Conservation (phyloP, 1,284 basidiomycete species). For the Pseudozyma pruni region DNA sequence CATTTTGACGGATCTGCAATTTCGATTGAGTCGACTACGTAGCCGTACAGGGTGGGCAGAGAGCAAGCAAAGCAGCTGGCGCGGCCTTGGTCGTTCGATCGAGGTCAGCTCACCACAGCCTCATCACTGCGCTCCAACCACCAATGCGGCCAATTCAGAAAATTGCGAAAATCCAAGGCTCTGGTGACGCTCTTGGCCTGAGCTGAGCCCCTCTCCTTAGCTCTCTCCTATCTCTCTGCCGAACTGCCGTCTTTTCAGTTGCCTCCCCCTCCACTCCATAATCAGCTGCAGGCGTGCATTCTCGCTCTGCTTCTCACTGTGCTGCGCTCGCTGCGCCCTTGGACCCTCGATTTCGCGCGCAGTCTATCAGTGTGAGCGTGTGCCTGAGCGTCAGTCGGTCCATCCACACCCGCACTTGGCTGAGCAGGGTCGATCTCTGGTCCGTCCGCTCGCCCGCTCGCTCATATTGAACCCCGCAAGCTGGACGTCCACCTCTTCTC, state of each 20-base stretch:
- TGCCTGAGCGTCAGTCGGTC: slow-evolving; percentile 1
- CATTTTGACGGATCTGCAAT: background rate
- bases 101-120: slow-evolving; percentile 11
- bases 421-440: slow-evolving; percentile 5
- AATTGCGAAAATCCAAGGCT: background rate
- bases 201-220: slow-evolving; percentile 8
- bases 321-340: slow-evolving; percentile 6
- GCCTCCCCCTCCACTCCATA: slow-evolving; percentile 9
- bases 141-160: slow-evolving; percentile 23
- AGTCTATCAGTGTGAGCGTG: background rate
- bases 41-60: background rate
- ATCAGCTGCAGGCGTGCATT: slow-evolving; percentile 13
- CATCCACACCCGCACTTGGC: slow-evolving; percentile 19
- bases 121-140: background rate
- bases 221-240: slow-evolving; percentile 3
- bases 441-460: background rate
- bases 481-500: slow-evolving; percentile 71
- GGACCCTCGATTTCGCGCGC: slow-evolving; percentile 6
- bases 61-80: background rate
- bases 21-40: slow-evolving; percentile 5
- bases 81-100: slow-evolving; percentile 13
- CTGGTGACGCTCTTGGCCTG: slow-evolving; percentile 9
- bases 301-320: too few species aligned
- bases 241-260: slow-evolving; percentile 6
- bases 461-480: slow-evolving; percentile 12